Base-by-base conservation (phyloP, 768 basidiomycete genomes). In the Scleroderma citrinum region DNA sequence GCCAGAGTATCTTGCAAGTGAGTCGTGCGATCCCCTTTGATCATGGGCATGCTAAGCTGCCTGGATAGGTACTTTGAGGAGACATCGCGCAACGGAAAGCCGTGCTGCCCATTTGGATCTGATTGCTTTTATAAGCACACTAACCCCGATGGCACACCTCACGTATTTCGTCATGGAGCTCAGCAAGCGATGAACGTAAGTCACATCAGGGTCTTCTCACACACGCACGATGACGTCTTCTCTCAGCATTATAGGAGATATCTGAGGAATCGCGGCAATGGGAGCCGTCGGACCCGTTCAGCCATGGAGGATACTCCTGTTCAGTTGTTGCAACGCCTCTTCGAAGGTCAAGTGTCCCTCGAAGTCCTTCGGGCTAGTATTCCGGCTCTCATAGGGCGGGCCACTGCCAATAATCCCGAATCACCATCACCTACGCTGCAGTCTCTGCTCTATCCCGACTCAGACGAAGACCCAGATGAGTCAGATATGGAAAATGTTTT, bases 61-160 rank as follows among this genome's bases (percentile, higher is more conserved):
- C 40, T 13, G 20, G 31, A 8, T 30, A 87, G 85, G 45, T 81
- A 87, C 58, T 89, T 89, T 62, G 69, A 76, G 50, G 61, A 70
- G 37, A 81, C 85, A 3, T 69, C 69, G 34, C 61, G 64, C 7
- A 63, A 66, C 39, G 57, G 58, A 14, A 71, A 69, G 41, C 81
- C 82, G 1, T 76, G 76, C 46, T 92, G 88, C 65, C 88, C 86
- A 1, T 92, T 87, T 55, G 88, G 88, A 37, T 71, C 72, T 42
- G 88, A 91, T 50, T 92, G 88, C 61, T 88, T 92, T 62, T 92
- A 89, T 60, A 76, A 80, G 56, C 88, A 92, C 59, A 56, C 69
- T 43, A 82, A 83, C 21, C 66, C 69, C 0, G 87, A 90, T 55
- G 88, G 87, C 11, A 78, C 84, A 8, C 71, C 71, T 0, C 71